A percentile compares a stretch with the other conserved stretches of the same genome.
Evolutionary conservation across 1,284 basidiomycete species (phyloP).

Genomic region (Termitomyces sp.): DNA sequence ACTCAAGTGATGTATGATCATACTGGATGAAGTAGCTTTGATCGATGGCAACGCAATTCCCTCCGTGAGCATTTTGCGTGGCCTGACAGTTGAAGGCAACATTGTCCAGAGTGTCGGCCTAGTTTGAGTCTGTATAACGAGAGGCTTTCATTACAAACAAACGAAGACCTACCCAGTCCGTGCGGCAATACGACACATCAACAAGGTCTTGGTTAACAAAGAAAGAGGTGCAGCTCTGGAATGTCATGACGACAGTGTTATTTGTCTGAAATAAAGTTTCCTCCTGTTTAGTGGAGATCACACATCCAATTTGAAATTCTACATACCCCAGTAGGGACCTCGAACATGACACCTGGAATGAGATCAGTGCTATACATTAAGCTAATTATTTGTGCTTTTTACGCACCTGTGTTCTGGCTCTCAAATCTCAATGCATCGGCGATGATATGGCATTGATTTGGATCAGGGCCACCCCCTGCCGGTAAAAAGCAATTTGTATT

Average conservation of each 20-base stretch:
- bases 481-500: conserved; percentile 22
- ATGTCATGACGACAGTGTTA: conserved; percentile 33
- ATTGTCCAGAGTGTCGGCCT: conserved; percentile 37
- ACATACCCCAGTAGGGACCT: conserved; percentile 27
- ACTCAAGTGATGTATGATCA: neutral
- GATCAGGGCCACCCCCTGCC: conserved; percentile 40
- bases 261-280: conserved; percentile 19
- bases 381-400: neutral
- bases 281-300: neutral
- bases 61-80: conserved; percentile 45
- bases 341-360: conserved; percentile 29
- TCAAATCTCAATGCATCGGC: conserved; percentile 43
- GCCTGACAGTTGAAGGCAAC: conserved; percentile 42
- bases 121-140: neutral
- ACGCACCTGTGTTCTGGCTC: conserved; percentile 38
- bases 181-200: conserved; percentile 32
- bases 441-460: conserved; percentile 44
- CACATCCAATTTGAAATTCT: neutral
- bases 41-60: conserved; percentile 40
- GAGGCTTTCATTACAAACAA: neutral
- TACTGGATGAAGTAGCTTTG: conserved; percentile 45
- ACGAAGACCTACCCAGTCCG: conserved; percentile 31
- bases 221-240: conserved; percentile 33
- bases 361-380: neutral
- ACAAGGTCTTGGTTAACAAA: conserved; percentile 35